Base-by-base conservation (phyloP, 169 alveolate species). In the Plasmodium malariae region DNA sequence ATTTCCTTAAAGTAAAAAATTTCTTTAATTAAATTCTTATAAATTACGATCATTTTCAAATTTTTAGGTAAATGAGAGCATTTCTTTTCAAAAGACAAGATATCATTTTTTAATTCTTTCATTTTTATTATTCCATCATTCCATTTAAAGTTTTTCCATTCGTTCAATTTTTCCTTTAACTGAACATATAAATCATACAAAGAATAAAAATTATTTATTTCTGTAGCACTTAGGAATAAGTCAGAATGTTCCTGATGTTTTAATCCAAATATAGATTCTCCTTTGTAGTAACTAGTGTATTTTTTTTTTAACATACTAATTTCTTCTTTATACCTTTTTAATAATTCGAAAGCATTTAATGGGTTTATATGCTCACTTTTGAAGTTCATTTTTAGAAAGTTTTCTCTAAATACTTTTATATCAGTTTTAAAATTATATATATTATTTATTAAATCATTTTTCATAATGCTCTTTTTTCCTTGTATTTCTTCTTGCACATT, bases 211-310 rank as follows among this genome's bases (percentile, higher is more conserved):
- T 96, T 95, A 78, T 97, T 97, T 49, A 98, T 92, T 93, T 97
- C 99, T 67, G 95, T 96, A 69, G 97, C 94, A 71, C 98, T 97
- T 86, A 97, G 96, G 88, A 97, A 98, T 60, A 98, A 95, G 43
- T 97, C 98, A n/a, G 98, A 98, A 88, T 97, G 98, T 28, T 93
- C 74, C 90, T 97, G 97, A 89, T 97, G 98, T 5, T 98, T 97
- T 14, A 98, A 95, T 37, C 99, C 98, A 91, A 98, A 98, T 28
- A 98, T 94, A 65, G 97, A 97, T 93, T 98, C 96, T 72, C 99
- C 98, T 72, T 97, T 95, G 88, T 91, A 89, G 95, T 97, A 95
- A 72, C 97, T 93, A 87, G 97, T 97, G 95, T 92, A 96, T 74
- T 95, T 95, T 92, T 97, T 92, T 36, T 94, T 87, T 17, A 93